Evolutionary conservation across 1,284 basidiomycete species (phyloP).

Genomic region (Apiotrichum sp.): DNA sequence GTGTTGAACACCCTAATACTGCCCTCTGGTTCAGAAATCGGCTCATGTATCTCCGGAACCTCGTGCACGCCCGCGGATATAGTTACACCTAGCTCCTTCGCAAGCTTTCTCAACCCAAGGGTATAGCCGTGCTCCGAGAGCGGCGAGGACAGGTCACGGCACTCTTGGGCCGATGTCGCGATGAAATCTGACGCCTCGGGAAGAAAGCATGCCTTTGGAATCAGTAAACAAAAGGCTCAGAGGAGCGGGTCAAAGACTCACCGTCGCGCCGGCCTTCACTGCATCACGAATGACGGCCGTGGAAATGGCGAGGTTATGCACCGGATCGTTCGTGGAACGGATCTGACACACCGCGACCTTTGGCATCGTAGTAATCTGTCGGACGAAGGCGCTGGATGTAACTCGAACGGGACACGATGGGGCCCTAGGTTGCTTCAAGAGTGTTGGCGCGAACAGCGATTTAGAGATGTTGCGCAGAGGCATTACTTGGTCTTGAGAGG

Average conservation of each 20-base stretch:
- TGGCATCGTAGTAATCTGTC: slow-evolving; percentile 4
- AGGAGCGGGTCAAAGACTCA: slow-evolving; percentile 21
- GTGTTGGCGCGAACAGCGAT: too few relatives aligned
- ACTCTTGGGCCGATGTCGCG: slow-evolving; percentile 39
- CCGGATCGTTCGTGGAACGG: slow-evolving; percentile 34
- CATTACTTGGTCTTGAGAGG: too few relatives aligned
- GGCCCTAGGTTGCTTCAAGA: too few relatives aligned
- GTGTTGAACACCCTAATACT: slow-evolving; percentile 49
- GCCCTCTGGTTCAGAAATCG: slow-evolving; percentile 24
- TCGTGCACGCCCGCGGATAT: slow-evolving; percentile 52
- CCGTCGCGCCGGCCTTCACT: slow-evolving; percentile 44
- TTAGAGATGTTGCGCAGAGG: too few relatives aligned
- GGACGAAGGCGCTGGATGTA: background rate
- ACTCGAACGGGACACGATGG: too few relatives aligned
- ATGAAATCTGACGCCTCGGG: slow-evolving; percentile 54
- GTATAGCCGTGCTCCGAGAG: slow-evolving; percentile 31
- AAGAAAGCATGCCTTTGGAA: slow-evolving; percentile 44
- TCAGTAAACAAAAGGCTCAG: background rate
- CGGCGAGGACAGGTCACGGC: slow-evolving; percentile 30
- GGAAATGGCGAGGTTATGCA: slow-evolving; percentile 40
- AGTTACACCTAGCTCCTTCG: slow-evolving; percentile 43
- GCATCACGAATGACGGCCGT: slow-evolving; percentile 46
- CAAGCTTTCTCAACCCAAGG: slow-evolving; percentile 41
- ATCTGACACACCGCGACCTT: slow-evolving; percentile 39
- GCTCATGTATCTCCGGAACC: slow-evolving; percentile 35